phyloP scores from a whole-genome alignment of 2,329 filamentous ascomycete genomes.

The Exophiala bonariae region DNA sequence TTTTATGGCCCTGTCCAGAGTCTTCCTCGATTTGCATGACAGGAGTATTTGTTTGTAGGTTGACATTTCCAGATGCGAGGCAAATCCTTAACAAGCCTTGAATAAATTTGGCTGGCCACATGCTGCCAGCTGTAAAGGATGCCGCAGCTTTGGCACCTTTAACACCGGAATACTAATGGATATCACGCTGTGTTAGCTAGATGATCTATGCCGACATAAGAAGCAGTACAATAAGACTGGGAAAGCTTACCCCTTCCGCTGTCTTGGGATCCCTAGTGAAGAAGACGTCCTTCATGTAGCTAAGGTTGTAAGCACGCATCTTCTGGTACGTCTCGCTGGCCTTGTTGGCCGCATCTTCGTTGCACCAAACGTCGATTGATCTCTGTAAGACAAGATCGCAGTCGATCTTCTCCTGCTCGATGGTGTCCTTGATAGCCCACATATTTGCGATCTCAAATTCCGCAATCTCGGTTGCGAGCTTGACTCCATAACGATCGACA shows the following conservation, averaged over 20 bases:
- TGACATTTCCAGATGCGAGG: conserved; percentile 51
- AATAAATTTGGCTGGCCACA: conserved; percentile 79
- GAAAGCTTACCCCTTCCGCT: conserved; percentile 33
- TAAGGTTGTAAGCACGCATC: conserved; percentile 27
- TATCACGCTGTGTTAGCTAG: too few relatives aligned
- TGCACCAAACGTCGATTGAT: conserved; percentile 39
- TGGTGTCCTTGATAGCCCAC: conserved; percentile 35
- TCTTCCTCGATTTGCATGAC: conserved; percentile 29
- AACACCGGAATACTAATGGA: conserved; percentile 46
- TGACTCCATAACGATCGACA: conserved; percentile 33
- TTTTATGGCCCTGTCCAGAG: conserved; percentile 48
- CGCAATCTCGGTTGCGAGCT: conserved; percentile 39
- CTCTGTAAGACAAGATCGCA: conserved; percentile 42
- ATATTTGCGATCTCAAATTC: conserved; percentile 42
- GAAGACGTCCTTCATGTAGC: conserved; percentile 33
- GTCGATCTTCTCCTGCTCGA: conserved; percentile 42
- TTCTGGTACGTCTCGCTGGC: conserved; percentile 32
- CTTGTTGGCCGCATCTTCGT: conserved; percentile 31
- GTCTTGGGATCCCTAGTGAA: conserved; percentile 25
- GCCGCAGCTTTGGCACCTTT: conserved; percentile 38
- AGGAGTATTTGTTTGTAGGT: conserved; percentile 55
- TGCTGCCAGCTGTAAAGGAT: conserved; percentile 32
- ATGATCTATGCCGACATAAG: conserved; percentile 64
- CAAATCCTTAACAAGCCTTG: conserved; percentile 64
- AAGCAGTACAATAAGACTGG: conserved; percentile 34